A percentile compares a stretch with the other conserved stretches of the same genome.
Conservation (phyloP, 805 yeast species). For the Metschnikowia lachancei region DNA sequence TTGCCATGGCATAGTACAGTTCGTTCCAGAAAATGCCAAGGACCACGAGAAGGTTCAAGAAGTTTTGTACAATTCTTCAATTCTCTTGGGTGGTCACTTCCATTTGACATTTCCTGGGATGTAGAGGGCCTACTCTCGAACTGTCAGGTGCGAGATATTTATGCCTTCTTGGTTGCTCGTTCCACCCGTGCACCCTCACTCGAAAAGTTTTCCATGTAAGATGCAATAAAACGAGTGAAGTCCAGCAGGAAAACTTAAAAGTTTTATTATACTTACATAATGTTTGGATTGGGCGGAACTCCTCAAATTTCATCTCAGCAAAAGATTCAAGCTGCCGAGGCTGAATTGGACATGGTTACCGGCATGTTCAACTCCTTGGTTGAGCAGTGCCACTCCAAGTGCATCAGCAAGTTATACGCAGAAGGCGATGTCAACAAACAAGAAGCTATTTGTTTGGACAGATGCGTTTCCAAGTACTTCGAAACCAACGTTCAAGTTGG, state of each 20-base stretch:
- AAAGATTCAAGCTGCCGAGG: slow-evolving; percentile 87
- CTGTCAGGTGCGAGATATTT: neutral
- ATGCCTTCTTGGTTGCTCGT: slow-evolving; percentile 1
- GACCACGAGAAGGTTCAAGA: slow-evolving; percentile 24
- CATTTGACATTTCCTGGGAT: slow-evolving; percentile 39
- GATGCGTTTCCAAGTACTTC: slow-evolving; percentile 94
- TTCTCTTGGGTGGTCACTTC: slow-evolving; percentile 37
- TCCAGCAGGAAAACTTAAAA: neutral
- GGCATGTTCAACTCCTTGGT: slow-evolving; percentile 94
- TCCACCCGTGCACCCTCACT: slow-evolving; percentile 12
- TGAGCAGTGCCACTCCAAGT: slow-evolving; percentile 83
- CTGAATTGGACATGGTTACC: slow-evolving; percentile 95
- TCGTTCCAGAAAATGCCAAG: slow-evolving; percentile 32
- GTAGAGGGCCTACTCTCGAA: too few relatives aligned
- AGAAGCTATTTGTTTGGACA: slow-evolving; percentile 86
- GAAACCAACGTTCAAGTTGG: slow-evolving; percentile 94
- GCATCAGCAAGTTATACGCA: slow-evolving; percentile 63
- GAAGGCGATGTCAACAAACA: slow-evolving; percentile 75
- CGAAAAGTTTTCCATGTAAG: slow-evolving; percentile 6
- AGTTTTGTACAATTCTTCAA: slow-evolving; percentile 20
- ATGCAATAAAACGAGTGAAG: neutral
- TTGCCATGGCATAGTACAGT: slow-evolving; percentile 35
- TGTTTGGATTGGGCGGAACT: slow-evolving; percentile 74
- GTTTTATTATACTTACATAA: slow-evolving; percentile 21
- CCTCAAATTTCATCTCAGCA: slow-evolving; percentile 74